Evolutionary conservation across 2,329 filamentous ascomycete species (phyloP), one percentile per base, ranked within the genome.

Genomic region (Fusarium verticillioides): DNA sequence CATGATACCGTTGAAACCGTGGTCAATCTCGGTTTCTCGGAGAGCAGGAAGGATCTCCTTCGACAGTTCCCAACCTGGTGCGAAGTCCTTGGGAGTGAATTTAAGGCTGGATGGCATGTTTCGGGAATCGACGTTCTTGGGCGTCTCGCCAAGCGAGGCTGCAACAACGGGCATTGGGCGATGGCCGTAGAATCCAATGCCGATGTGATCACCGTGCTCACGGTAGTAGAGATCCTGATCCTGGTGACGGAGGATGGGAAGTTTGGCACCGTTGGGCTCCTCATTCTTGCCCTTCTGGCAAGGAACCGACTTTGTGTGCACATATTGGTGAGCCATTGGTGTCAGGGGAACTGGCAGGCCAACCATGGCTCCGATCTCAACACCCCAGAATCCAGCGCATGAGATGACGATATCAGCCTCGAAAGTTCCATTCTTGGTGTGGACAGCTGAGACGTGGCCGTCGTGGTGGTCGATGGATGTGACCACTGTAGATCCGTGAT

Each of bases 301-400:
- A 2, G 86, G 84, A 1, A 91, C 82, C 0, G 87, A 68, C 0
- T 86, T 89, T 1, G 90, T 91, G 80, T 91, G 91, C 56, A 83
- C 90, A 70, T 92, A 92, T 71, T 92, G 90, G 60, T 92, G 90
- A 1, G 85, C 90, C 65, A 92, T 84, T 7, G 90, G 90, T 1
- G 90, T 83, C 9, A 92, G 79, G 11, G 90, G 90, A 28, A 92
- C 85, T 4, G 85, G 81, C 18, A 91, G 74, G 9, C 85, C 89
- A 46, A 88, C 84, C 89, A 92, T 90, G 10, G 86, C 87, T 28
- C 90, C 90, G 11, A 92, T 82, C 76, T 92, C 89, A 12, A 91
- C 90, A 16, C 90, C 90, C 90, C 90, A 92, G 78, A 92, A 90
- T 0, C 90, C 90, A 11, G 89, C 90, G 69, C 90, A 92, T 4